Evolutionary conservation across 2,329 filamentous ascomycete genomes (phyloP).

Genomic region (Penicillium polonicum): DNA sequence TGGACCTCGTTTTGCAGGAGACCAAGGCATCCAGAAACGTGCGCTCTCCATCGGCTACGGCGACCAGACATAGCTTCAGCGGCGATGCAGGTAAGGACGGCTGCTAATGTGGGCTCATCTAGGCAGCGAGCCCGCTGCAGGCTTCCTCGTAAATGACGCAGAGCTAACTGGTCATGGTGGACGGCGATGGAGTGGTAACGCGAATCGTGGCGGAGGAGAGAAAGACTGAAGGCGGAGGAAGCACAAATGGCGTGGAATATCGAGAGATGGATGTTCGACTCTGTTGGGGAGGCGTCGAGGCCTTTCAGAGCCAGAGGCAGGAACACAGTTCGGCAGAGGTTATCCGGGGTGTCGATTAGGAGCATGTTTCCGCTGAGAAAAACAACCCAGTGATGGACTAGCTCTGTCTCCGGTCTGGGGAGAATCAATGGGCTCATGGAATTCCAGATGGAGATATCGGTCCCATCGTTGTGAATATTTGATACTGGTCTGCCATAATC

Average conservation of each 20-base stretch:
- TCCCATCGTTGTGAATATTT: neutral
- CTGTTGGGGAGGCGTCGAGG: slow-evolving; percentile 8
- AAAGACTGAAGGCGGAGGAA: slow-evolving; percentile 26
- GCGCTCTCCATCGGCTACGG: slow-evolving; percentile 25
- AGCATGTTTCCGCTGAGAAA: slow-evolving; percentile 33
- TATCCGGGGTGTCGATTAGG: slow-evolving; percentile 30
- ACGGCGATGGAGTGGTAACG: slow-evolving; percentile 29
- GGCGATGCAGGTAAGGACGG: slow-evolving; percentile 22
- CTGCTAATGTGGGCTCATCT: slow-evolving; percentile 21
- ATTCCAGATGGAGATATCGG: neutral
- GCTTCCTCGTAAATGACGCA: slow-evolving; percentile 29
- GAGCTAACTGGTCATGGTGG: slow-evolving; percentile 30
- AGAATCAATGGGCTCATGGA: slow-evolving; percentile 13
- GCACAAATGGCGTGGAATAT: slow-evolving; percentile 32
- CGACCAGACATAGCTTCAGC: slow-evolving; percentile 30
- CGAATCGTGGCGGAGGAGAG: slow-evolving; percentile 25
- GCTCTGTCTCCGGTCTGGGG: slow-evolving; percentile 20
- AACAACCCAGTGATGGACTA: slow-evolving; percentile 33
- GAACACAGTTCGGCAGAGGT: slow-evolving; percentile 31
- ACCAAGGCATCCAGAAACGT: slow-evolving; percentile 23
- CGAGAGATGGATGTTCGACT: slow-evolving; percentile 29
- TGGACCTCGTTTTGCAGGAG: slow-evolving; percentile 24
- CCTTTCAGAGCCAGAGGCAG: slow-evolving; percentile 24
- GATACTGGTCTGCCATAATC: neutral
- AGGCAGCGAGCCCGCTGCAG: slow-evolving; percentile 13